These are phyloP conservation scores for Ogataea glucozyma DNA, from an alignment of 805 yeast species.

Conservation along the genomic window DNA sequence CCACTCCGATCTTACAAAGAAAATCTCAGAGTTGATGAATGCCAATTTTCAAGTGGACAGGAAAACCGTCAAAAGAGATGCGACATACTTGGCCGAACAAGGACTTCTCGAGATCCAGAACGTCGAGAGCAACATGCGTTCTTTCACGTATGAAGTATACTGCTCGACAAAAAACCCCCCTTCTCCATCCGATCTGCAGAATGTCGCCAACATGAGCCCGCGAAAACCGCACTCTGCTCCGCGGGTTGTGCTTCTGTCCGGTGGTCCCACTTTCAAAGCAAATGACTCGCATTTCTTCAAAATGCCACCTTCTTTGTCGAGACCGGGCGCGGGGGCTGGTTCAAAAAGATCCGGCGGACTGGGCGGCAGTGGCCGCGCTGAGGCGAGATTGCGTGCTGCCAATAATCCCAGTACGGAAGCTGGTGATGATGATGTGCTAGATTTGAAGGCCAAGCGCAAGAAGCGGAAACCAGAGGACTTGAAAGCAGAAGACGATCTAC, in stretches of 20 bases:
- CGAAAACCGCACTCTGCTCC: neutral
- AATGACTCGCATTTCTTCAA: slow-evolving; percentile 26
- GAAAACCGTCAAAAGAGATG: slow-evolving; percentile 51
- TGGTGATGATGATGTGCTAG: too few relatives aligned
- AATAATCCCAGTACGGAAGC: slow-evolving; percentile 5
- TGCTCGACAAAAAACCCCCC: slow-evolving; percentile 19
- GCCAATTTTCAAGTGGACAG: slow-evolving; percentile 48
- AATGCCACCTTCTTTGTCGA: slow-evolving; percentile 17
- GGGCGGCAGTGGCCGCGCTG: slow-evolving; percentile 12
- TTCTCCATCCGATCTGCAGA: slow-evolving; percentile 12
- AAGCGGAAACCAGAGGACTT: slow-evolving; percentile 7
- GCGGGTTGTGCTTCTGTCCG: slow-evolving; percentile 10
- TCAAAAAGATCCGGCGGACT: neutral
- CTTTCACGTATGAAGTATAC: slow-evolving; percentile 8
- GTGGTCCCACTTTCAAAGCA: slow-evolving; percentile 19
- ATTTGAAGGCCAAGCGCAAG: slow-evolving; percentile 1
- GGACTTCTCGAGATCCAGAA: slow-evolving; percentile 24
- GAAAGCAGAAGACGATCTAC: slow-evolving; percentile 23
- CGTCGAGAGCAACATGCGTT: slow-evolving; percentile 12
- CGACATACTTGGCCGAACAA: slow-evolving; percentile 36
- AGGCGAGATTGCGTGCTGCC: slow-evolving; percentile 20
- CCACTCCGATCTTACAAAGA: slow-evolving; percentile 41
- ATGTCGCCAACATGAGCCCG: slow-evolving; percentile 2
- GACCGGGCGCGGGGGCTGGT: neutral
- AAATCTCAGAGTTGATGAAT: slow-evolving; percentile 43